Base-by-base conservation (phyloP, 2,329 filamentous ascomycete species). In the Pseudogymnoascus sp. region DNA sequence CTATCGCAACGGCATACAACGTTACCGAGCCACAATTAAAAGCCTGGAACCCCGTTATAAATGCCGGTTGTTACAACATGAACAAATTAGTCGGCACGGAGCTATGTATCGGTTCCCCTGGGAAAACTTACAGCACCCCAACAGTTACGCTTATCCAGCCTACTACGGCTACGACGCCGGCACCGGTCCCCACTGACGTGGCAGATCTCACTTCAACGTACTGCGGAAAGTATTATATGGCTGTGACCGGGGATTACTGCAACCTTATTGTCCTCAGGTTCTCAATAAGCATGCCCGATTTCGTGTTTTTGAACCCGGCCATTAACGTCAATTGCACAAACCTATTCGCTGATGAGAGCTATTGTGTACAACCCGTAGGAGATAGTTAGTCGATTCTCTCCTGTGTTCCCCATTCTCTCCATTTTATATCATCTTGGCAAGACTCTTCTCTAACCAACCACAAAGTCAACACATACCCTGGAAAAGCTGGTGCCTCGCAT, bases 291-390 rank as follows among this genome's bases (percentile, higher is more conserved):
- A 67, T 76, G 0, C 41, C 60, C 13, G 74, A 77, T 67, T 77
- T 77, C 61, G 25, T 67, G 2, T 73, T 75, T 63, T 67, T 77
- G 4, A 77, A 77, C 67, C 66, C 74, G 0, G 68, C 41, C 2
- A 64, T 77, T 34, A 71, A 75, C 60, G 19, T 45, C 1, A 72
- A 75, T 61, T 77, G 74, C 66, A 75, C 73, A 10, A 77, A 77
- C 60, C 67, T 77, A 10, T 72, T 63, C 5, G 70, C 69, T 0
- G 61, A 69, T 0, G 68, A 71, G 25, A 68, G 64, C 39, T 78
- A 77, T 67, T 78, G 75, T 65, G 68, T 77, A 8, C 62, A 69
- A 57, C 60, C 75, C 0, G 73, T 75, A 0, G 73, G 73, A n/a
- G 68, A 71, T 34, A 74, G 43, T 45, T 13, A 23, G 19, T 45